Evolutionary conservation across 2,329 filamentous ascomycete species (phyloP).

Genomic region (Eutypa lata): DNA sequence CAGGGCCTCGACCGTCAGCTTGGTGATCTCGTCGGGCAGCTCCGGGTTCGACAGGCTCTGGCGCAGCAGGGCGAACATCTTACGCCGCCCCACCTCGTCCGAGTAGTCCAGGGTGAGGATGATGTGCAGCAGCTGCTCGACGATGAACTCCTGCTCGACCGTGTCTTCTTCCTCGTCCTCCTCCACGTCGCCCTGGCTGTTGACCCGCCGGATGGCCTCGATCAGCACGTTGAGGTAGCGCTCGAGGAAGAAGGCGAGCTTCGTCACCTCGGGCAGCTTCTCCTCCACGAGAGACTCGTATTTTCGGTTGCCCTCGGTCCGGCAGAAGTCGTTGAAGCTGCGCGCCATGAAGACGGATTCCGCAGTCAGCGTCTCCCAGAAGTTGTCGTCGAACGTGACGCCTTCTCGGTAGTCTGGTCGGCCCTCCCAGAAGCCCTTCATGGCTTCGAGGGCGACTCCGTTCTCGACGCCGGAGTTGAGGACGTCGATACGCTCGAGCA

Average conservation of each 20-base stretch:
- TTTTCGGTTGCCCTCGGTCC: constrained; percentile 68
- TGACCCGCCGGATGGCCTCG: constrained; percentile 57
- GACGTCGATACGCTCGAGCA: constrained; percentile 91
- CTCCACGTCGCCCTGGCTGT: constrained; percentile 52
- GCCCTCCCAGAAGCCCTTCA: constrained; percentile 95
- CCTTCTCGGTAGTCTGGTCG: constrained; percentile 77
- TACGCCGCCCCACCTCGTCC: constrained; percentile 91
- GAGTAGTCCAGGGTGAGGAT: constrained; percentile 90
- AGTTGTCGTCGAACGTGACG: constrained; percentile 68
- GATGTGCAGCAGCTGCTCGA: constrained; percentile 92
- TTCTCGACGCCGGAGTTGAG: constrained; percentile 86
- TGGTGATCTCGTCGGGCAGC: constrained; percentile 88
- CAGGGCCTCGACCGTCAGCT: constrained; percentile 78
- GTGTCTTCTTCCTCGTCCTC: constrained; percentile 71
- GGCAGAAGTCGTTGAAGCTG: constrained; percentile 93
- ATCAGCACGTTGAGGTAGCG: constrained; percentile 71
- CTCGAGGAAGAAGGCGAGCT: constrained; percentile 82
- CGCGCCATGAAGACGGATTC: constrained; percentile 88
- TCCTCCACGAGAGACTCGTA: constrained; percentile 78
- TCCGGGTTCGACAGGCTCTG: constrained; percentile 83
- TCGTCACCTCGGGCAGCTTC: constrained; percentile 92
- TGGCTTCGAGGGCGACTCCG: constrained; percentile 88
- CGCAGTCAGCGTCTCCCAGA: constrained; percentile 77
- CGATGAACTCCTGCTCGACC: constrained; percentile 89
- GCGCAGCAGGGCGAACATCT: constrained; percentile 90